Evolutionary conservation across 176 grass and related monocot genomes (phyloP), one percentile per base, ranked within the genome.

Genomic region (Phyllostachys edulis): DNA sequence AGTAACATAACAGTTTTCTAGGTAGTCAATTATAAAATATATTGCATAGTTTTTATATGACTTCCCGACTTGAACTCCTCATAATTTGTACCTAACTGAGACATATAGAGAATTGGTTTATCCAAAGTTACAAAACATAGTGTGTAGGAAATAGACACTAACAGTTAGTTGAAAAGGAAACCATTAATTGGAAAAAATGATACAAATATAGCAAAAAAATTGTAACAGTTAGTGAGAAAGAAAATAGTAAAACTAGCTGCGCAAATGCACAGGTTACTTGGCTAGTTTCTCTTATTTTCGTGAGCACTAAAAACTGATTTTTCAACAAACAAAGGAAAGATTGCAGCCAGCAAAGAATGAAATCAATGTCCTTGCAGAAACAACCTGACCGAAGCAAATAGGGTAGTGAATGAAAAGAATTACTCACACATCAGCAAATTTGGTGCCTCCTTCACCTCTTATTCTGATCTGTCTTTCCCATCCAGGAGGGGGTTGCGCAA

Each of bases 391-490:
- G 44, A 80, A 87, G 47, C 16, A 68, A 78, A 75, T 50, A 80
- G 21, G 24, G 17, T 9, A 79, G 46, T 76, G 60, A 54, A 29
- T n/a, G 64, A 80, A 86, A 76, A 79, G 24, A 12, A 86, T 72
- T 69, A 81, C 90, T 84, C 87, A 94, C 93, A 99, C 96, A 79
- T 99, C 96, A 67, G 96, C 93, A 89, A 99, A 99, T 73, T 91
- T 94, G 77, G 91, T 99, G 77, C 96, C 86, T 57, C 96, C 96
- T 90, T 98, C 96, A 40, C 96, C 96, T 66, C 96, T 92, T 85
- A 98, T 98, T 76, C 92, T 89, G 18, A 98, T 92, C 80, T 95
- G 88, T 60, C 96, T 89, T 83, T 98, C 96, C 96, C 96, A 98
- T 51, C 96, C 96, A 81, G 42, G 63, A 65, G 96, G 96, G 18